Base-by-base conservation (phyloP, 106 monocot genomes). In the Chionographis japonica region DNA sequence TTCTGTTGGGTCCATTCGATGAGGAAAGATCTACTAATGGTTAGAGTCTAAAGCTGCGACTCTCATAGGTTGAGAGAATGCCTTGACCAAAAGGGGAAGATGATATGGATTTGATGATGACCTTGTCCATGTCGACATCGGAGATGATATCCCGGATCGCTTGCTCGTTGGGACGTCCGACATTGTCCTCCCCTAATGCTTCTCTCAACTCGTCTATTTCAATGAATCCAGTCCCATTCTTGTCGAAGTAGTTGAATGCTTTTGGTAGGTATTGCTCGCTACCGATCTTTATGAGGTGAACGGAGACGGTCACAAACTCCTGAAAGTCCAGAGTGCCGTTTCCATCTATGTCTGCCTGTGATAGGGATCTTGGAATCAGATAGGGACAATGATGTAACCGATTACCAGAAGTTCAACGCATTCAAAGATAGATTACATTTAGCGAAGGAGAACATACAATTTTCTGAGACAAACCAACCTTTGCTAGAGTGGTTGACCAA, bases 41-140 rank as follows among this genome's bases (percentile, higher is more conserved):
- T 6, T 46, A 46, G 8, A 46, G 9, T 27, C 27, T 27, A 27
- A 27, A 27, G 0, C 27, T 27, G 27, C 27, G 27, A 27, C 27
- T 27, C 27, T 27, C 27, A 27, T 27, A 27, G 27, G 27, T 27
- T 46, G 46, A 42, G 41, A 36, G 37, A 66, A 37, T 16, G 6
- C 4, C 5, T 19, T 60, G 35, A 50, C 10, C 14, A 18, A 37
- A 35, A 12, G 10, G 36, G 2, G 39, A 55, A 3, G 14, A 10
- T 50, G 8, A 37, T 3, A 17, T 68, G 11, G 37, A 12, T 19
- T 8, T 19, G 4, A 51, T 10, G 8, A 40, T 14, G 15, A 90
- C 94, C 86, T 90, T 87, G 65, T 94, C 94, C 37, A 37, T 90
- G 71, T 88, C 94, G 8, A 94, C 83, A 56, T 94, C 90, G 2